A percentile compares a stretch with the other conserved stretches of the same genome.
Conservation (phyloP, 2,329 filamentous ascomycete genomes). For the Fusarium sublunatum region DNA sequence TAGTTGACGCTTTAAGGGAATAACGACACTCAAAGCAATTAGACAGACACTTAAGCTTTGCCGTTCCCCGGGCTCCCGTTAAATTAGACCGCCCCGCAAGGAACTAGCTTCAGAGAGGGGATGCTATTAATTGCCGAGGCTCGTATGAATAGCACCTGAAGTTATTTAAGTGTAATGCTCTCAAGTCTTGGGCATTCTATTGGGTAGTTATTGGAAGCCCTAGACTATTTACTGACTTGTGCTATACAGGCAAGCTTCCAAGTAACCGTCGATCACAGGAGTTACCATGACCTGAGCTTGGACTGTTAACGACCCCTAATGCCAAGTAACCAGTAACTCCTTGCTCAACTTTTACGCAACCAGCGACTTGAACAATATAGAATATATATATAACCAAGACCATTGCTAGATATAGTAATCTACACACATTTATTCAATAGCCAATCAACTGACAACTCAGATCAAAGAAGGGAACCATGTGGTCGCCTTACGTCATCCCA, state of each 20-base stretch:
- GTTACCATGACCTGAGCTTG: no score
- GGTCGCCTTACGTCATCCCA: constrained; percentile 39
- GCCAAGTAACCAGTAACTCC: no score
- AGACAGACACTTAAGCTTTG: not conserved
- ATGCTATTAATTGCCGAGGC: constrained; percentile 18
- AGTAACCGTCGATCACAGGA: no score
- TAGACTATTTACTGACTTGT: no score
- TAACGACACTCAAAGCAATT: not conserved
- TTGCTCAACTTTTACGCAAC: no score
- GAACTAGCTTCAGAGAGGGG: not conserved
- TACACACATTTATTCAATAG: not conserved
- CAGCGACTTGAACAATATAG: not conserved
- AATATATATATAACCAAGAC: no score
- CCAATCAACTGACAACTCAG: not conserved
- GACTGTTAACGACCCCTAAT: no score
- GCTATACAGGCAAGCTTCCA: no score
- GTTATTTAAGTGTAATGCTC: not conserved
- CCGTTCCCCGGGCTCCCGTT: not conserved
- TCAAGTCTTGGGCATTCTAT: not conserved
- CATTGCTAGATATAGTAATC: no score
- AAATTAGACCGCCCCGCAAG: constrained; percentile 6
- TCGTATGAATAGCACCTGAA: constrained; percentile 1
- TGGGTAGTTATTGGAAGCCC: not conserved
- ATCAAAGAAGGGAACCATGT: constrained; percentile 23
- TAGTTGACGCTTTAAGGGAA: not conserved